Conservation (phyloP, 352 stramenopile genomes). For the Pythium chondricola region DNA sequence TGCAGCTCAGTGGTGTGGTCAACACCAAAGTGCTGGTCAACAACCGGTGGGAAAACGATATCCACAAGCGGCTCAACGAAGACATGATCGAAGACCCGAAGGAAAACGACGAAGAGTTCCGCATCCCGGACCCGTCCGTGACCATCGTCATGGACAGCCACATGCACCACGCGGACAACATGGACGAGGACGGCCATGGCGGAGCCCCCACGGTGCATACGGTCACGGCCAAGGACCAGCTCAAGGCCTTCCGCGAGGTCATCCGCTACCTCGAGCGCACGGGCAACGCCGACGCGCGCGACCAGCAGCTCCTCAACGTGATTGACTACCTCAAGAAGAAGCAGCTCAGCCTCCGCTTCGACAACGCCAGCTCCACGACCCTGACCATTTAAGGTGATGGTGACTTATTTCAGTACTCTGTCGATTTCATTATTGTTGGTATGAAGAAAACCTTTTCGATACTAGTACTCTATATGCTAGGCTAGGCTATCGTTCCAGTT, state of each 20-base stretch:
- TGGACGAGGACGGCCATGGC: constrained; percentile 28
- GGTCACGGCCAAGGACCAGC: constrained; percentile 67
- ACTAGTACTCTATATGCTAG: no score
- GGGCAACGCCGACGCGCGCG: constrained; percentile 49
- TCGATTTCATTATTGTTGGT: no score
- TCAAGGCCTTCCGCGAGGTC: constrained; percentile 82
- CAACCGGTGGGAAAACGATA: constrained; percentile 85
- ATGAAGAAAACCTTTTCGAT: no score
- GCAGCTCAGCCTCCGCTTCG: constrained; percentile 79
- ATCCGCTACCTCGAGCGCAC: constrained; percentile 82
- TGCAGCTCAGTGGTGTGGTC: constrained; percentile 77
- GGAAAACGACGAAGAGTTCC: constrained; percentile 80
- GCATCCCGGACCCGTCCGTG: constrained; percentile 43
- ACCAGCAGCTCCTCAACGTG: constrained; percentile 68
- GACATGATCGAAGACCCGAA: constrained; percentile 84
- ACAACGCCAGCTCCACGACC: constrained; percentile 77
- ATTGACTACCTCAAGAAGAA: constrained; percentile 88
- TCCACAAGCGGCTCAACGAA: constrained; percentile 85
- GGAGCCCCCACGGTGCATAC: constrained; percentile 19
- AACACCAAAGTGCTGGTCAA: constrained; percentile 87
- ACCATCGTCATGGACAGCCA: constrained; percentile 21
- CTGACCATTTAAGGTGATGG: constrained; percentile 84
- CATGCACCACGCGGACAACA: constrained; percentile 14
- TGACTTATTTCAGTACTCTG: no score
- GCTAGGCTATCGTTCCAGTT: no score